A percentile compares a stretch with the other conserved stretches of the same genome.
These are phyloP conservation scores for Crocinoboletus sp. DNA, from an alignment of 1,284 basidiomycete species.

Conservation along the genomic window DNA sequence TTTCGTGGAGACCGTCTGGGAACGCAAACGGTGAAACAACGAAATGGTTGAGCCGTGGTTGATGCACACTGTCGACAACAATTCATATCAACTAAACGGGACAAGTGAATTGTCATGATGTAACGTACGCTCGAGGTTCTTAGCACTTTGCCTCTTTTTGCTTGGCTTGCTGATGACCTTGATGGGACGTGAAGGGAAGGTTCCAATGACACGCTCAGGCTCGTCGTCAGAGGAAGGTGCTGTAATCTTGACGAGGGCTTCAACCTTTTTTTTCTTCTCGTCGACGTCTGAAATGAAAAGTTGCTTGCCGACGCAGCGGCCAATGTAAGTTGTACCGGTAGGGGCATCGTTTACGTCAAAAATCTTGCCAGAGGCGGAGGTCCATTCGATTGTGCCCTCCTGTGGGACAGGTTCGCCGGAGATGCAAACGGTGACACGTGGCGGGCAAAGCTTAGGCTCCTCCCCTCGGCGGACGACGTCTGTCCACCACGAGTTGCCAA, in stretches of 20 bases:
- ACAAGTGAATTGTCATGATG: conserved; percentile 15
- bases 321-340: conserved; percentile 75
- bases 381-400: conserved; percentile 83
- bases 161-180: conserved; percentile 96
- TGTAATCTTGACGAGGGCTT: conserved; percentile 85
- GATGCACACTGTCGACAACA: conserved; percentile 70
- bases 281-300: conserved; percentile 89
- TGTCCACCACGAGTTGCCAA: conserved; percentile 95
- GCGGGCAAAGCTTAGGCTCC: conserved; percentile 70
- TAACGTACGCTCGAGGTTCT: conserved; percentile 85
- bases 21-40: conserved; percentile 90
- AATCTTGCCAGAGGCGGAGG: conserved; percentile 72
- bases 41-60: conserved; percentile 95
- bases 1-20: conserved; percentile 93
- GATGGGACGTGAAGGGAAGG: conserved; percentile 88
- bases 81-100: conserved; percentile 16
- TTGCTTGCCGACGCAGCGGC: conserved; percentile 86
- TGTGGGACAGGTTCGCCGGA: conserved; percentile 86
- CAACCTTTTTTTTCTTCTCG: conserved; percentile 89
- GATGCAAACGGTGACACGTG: conserved; percentile 84
- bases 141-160: conserved; percentile 93
- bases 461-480: conserved; percentile 67
- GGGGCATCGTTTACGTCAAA: conserved; percentile 81
- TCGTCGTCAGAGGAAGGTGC: conserved; percentile 77
- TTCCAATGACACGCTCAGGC: conserved; percentile 76